Conservation (phyloP, 169 alveolate species). For the Plasmodium fragile region DNA sequence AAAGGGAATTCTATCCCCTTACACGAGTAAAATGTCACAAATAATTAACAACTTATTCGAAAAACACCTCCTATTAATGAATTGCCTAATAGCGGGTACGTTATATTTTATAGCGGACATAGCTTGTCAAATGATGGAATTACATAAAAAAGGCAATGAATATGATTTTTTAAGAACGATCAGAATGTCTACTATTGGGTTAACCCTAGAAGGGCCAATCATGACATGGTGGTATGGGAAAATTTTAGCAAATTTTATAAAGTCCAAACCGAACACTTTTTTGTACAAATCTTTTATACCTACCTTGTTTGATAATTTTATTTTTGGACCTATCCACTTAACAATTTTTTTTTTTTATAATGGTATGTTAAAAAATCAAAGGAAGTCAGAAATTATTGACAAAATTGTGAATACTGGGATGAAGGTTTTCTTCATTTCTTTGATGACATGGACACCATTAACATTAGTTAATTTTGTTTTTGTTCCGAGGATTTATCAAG, state of each 20-base stretch:
- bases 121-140: constrained; percentile 67
- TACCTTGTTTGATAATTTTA: constrained; percentile 73
- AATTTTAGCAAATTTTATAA: constrained; percentile 59
- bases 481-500: constrained; percentile 74
- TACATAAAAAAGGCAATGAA: constrained; percentile 3
- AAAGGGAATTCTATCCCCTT: constrained; percentile 8
- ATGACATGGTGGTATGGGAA: constrained; percentile 78
- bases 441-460: constrained; percentile 75
- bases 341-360: constrained; percentile 68
- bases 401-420: constrained; percentile 72
- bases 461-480: constrained; percentile 74
- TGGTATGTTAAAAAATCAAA: constrained; percentile 70
- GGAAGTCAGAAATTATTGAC: constrained; percentile 53
- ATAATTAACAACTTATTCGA: constrained; percentile 70
- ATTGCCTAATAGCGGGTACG: constrained; percentile 55
- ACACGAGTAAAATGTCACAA: not conserved
- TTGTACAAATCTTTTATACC: constrained; percentile 74
- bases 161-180: constrained; percentile 60
- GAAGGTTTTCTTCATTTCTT: constrained; percentile 66
- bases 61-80: constrained; percentile 75
- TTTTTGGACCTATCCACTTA: constrained; percentile 75
- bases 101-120: constrained; percentile 68
- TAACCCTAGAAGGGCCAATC: constrained; percentile 68
- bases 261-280: constrained; percentile 70
- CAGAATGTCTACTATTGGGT: constrained; percentile 61